Conservation (phyloP, 306 rosid genomes). For the Vigna mungo region DNA sequence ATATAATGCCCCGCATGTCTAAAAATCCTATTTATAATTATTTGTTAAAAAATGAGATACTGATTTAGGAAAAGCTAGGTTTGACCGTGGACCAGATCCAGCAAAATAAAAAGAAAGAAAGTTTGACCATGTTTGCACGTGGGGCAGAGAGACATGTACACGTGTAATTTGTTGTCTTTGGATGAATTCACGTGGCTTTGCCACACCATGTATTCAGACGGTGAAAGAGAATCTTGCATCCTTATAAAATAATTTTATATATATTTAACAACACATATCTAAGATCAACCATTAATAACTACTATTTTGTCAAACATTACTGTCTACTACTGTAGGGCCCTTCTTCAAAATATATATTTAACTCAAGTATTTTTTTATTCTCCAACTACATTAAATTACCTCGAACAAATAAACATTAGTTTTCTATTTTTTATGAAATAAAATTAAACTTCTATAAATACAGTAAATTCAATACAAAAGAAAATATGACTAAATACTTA, state of each 20-base stretch:
- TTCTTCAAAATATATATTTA: no score
- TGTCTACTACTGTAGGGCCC: no score
- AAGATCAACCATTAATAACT: no score
- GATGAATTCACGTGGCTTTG: constrained; percentile 48
- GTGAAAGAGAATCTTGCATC: neutral
- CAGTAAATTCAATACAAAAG: no score
- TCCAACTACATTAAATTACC: no score
- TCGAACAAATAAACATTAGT: no score
- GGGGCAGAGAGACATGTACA: constrained; percentile 51
- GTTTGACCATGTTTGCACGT: constrained; percentile 68
- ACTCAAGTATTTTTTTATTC: no score
- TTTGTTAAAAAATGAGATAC: neutral
- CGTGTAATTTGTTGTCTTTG: constrained; percentile 67
- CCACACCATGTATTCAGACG: neutral
- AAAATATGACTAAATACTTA: no score
- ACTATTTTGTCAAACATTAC: no score
- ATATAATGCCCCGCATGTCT: constrained; percentile 2
- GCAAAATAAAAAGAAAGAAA: constrained; percentile 40
- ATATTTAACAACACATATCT: no score
- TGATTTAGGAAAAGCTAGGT: constrained; percentile 18
- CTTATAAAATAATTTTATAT: neutral
- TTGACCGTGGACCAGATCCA: constrained; percentile 68
- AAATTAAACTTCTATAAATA: no score
- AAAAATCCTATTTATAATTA: neutral
- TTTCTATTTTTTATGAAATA: no score